phyloP scores from a whole-genome alignment of 2,329 filamentous ascomycete genomes.

The Beauveria rudraprayagi region DNA sequence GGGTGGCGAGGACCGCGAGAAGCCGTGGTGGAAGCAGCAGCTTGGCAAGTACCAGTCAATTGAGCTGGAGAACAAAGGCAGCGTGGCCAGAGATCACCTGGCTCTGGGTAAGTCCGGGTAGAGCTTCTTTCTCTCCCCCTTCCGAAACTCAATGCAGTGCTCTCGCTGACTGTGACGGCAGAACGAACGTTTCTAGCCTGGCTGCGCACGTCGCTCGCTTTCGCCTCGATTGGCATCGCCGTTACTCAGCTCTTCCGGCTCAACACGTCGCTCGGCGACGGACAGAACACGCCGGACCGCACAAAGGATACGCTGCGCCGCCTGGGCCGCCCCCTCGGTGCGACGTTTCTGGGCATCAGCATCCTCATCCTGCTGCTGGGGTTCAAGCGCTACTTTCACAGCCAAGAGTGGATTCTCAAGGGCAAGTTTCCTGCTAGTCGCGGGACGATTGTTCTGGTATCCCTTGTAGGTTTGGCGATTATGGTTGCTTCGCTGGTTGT shows the following conservation, averaged over 20 bases:
- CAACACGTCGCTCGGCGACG: constrained; percentile 52
- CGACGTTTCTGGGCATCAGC: constrained; percentile 67
- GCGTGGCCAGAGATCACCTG: constrained; percentile 73
- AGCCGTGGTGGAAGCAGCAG: constrained; percentile 44
- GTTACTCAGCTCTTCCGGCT: constrained; percentile 80
- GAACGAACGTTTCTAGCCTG: constrained; percentile 81
- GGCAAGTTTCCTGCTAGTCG: constrained; percentile 75
- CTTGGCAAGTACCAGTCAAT: constrained; percentile 48
- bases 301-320: constrained; percentile 40
- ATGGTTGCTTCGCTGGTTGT: constrained; percentile 54
- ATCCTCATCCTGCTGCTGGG: constrained; percentile 69
- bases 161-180: constrained; percentile 24
- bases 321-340: constrained; percentile 66
- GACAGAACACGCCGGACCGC: constrained; percentile 22
- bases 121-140: background rate
- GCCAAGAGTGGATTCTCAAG: constrained; percentile 69
- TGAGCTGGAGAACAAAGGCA: constrained; percentile 79
- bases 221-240: constrained; percentile 75
- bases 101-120: constrained; percentile 56
- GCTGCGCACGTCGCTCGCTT: constrained; percentile 73
- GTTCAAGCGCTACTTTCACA: constrained; percentile 70
- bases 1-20: constrained; percentile 14
- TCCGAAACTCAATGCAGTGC: background rate
- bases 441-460: constrained; percentile 64
- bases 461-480: constrained; percentile 54